These are phyloP conservation scores for Suillus plorans DNA, from an alignment of 768 basidiomycete genomes.

Conservation along the genomic window DNA sequence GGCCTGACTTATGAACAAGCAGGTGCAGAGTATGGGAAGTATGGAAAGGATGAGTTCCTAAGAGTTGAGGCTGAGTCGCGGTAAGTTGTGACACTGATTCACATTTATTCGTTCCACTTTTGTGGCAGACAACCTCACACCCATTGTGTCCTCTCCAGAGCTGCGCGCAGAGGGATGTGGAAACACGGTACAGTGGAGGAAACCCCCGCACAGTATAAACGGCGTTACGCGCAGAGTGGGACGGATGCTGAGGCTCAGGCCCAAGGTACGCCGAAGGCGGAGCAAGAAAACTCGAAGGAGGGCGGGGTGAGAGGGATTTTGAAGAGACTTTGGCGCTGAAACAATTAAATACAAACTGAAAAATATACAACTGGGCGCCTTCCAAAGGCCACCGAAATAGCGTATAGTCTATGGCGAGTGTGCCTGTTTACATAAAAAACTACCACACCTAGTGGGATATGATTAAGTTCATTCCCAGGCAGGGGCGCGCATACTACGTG, in stretches of 20 bases:
- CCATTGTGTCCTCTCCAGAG: conserved; percentile 35
- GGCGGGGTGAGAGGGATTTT: neutral
- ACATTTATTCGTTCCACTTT: neutral
- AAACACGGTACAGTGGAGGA: conserved; percentile 51
- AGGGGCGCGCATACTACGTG: neutral
- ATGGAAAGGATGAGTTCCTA: conserved; percentile 64
- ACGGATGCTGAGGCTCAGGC: neutral
- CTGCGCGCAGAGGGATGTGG: conserved; percentile 77
- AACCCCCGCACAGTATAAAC: conserved; percentile 81
- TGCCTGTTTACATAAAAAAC: too few relatives aligned
- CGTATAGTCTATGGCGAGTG: too few relatives aligned
- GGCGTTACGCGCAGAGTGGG: conserved; percentile 43
- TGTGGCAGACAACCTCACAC: neutral
- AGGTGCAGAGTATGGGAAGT: conserved; percentile 77
- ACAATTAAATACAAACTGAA: neutral
- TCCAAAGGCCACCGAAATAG: too few relatives aligned
- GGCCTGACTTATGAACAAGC: conserved; percentile 73
- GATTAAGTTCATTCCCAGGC: neutral
- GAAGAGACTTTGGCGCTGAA: conserved; percentile 1
- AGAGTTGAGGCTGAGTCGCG: conserved; percentile 63
- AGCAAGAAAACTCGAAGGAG: neutral
- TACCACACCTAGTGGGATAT: neutral
- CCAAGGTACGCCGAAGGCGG: neutral
- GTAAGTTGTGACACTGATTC: conserved; percentile 40
- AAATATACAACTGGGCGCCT: too few relatives aligned